phyloP scores from a whole-genome alignment of 2,329 filamentous ascomycete species.

The Teratosphaeria nubilosa region DNA sequence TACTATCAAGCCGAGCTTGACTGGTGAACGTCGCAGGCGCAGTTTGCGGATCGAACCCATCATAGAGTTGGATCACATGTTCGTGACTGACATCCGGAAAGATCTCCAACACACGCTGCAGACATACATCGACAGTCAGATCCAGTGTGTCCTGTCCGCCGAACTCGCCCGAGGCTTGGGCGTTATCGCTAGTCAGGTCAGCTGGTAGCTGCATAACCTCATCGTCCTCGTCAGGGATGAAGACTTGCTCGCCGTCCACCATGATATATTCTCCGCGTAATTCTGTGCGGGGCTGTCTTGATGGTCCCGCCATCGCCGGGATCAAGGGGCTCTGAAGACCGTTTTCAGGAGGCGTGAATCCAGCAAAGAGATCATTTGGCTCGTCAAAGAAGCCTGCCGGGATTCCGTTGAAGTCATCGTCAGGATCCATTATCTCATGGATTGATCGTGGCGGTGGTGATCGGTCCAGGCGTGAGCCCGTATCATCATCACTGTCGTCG shows the following conservation, averaged over 20 bases:
- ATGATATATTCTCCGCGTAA: slow-evolving; percentile 5
- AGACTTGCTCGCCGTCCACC: slow-evolving; percentile 15
- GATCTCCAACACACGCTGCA: slow-evolving; percentile 20
- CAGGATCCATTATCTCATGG: background rate
- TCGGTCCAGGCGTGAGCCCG: background rate
- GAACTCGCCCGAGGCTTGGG: background rate
- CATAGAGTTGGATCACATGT: slow-evolving; percentile 19
- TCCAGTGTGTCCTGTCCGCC: background rate
- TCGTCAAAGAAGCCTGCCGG: slow-evolving; percentile 2
- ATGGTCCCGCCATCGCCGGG: background rate
- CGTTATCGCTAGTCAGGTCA: background rate
- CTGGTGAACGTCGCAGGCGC: slow-evolving; percentile 6
- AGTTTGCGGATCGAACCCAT: slow-evolving; percentile 5
- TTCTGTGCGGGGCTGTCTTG: background rate
- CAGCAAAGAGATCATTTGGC: background rate
- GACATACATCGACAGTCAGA: slow-evolving; percentile 15
- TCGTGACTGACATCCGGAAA: slow-evolving; percentile 26
- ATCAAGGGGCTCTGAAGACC: background rate
- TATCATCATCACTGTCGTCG: slow-evolving; percentile 11
- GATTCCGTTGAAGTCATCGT: background rate
- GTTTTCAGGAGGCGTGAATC: background rate
- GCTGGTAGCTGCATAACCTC: background rate
- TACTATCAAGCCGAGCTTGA: slow-evolving; percentile 13
- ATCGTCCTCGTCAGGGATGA: slow-evolving; percentile 16
- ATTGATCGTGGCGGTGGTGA: background rate